Conservation (phyloP, 2,329 filamentous ascomycete species). For the Fusarium protoensiforme region DNA sequence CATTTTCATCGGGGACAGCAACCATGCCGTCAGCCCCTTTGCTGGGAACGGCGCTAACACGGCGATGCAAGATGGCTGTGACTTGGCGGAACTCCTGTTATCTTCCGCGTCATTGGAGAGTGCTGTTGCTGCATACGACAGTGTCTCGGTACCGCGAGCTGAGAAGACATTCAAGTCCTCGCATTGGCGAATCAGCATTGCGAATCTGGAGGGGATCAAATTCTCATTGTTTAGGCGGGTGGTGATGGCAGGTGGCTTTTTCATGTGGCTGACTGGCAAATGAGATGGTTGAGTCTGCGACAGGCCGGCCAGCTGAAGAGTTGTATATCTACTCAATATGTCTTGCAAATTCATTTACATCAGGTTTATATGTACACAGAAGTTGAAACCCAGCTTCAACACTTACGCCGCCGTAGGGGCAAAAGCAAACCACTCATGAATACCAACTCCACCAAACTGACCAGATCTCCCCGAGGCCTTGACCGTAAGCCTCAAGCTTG, state of each 20-base stretch:
- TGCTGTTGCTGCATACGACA: background rate
- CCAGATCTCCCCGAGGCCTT: conserved; percentile 5
- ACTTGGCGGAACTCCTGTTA: background rate
- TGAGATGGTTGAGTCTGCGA: background rate
- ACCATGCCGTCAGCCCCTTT: background rate
- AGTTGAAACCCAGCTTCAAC: background rate
- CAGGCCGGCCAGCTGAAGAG: background rate
- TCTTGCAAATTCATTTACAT: background rate
- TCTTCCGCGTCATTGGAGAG: background rate
- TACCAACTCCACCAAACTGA: conserved; percentile 13
- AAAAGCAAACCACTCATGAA: conserved; percentile 16
- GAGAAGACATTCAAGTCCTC: background rate
- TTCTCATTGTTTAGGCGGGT: background rate
- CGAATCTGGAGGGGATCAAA: background rate
- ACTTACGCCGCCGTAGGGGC: background rate
- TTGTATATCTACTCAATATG: too few species aligned
- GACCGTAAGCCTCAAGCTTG: conserved; percentile 1
- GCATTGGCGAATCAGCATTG: background rate
- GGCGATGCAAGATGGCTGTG: background rate
- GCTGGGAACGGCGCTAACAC: background rate
- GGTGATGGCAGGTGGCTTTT: background rate
- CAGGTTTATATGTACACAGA: background rate
- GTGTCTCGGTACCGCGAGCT: background rate
- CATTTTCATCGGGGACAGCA: background rate
- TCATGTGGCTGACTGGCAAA: background rate